Evolutionary conservation across 2,329 filamentous ascomycete species (phyloP).

Genomic region (Aspergillus calidoustus): DNA sequence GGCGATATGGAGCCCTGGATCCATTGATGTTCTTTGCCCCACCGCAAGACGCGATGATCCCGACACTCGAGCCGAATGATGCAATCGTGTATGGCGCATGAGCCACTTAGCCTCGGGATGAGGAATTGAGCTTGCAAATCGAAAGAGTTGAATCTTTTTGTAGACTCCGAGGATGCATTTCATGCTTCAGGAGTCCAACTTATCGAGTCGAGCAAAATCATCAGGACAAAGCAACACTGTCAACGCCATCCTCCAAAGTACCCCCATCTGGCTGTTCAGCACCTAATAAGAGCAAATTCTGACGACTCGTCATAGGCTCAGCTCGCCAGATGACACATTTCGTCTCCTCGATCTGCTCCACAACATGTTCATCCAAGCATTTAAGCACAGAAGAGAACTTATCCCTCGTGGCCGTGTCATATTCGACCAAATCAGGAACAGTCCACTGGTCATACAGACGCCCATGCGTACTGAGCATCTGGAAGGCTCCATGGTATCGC

Average conservation of each 20-base stretch:
- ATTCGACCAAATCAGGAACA: slow-evolving; percentile 10
- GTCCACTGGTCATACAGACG: slow-evolving; percentile 13
- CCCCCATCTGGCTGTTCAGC: background rate
- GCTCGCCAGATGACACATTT: slow-evolving; percentile 6
- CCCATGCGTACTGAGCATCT: slow-evolving; percentile 2
- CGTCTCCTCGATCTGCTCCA: slow-evolving; percentile 3
- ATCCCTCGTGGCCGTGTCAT: background rate
- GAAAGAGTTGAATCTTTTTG: too few species aligned
- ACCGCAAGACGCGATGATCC: background rate
- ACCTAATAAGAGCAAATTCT: slow-evolving; percentile 6
- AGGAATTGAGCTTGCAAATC: too few species aligned
- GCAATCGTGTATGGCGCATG: background rate
- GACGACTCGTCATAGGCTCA: slow-evolving; percentile 9
- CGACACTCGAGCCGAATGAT: background rate
- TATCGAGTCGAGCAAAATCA: background rate
- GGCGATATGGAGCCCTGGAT: background rate
- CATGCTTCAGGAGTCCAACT: too few species aligned
- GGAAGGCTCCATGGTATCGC: slow-evolving; percentile 7
- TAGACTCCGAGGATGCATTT: too few species aligned
- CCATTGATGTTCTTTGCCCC: background rate
- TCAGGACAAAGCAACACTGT: background rate
- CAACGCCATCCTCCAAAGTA: background rate
- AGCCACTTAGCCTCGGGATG: too few species aligned
- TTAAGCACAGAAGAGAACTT: slow-evolving; percentile 2
- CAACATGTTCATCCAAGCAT: slow-evolving; percentile 5